Base-by-base conservation (phyloP, 2,329 filamentous ascomycete species). In the Bipolaris victoriae region DNA sequence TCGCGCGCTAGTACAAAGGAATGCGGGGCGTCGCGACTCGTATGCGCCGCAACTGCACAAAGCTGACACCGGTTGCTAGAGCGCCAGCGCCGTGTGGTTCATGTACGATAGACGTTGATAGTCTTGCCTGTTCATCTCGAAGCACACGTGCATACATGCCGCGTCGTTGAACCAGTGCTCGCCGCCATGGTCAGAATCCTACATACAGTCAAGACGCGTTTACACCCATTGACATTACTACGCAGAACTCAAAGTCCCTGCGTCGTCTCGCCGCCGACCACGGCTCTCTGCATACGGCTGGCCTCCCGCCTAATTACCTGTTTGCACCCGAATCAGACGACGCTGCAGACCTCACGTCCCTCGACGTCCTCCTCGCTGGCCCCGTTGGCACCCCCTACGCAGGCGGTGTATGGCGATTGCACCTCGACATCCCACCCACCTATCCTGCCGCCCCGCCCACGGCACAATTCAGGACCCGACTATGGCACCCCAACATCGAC, bases 401-500 rank as follows among this genome's bases (percentile, higher is more conserved):
- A 0, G 71, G 78, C 20, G 86, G 86, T 24, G 73, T 88, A 18
- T 88, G 84, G 83, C 82, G 81, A 53, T 72, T 88, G 1, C 83
- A 85, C 63, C 78, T 88, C 45, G 81, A 82, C 44, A 86, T 88
- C 33, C 86, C 86, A 0, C 76, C 81, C 16, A 81, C 80, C n/a
- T 86, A 87, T 63, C 82, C 82, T 10, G 71, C 73, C 37, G 72
- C 73, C 16, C 81, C 82, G 15, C 83, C 83, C 0, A 88, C 85
- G 39, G 86, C 86, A 2, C 79, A 80, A 31, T 88, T 88, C 68
- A 81, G 80, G 52, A 88, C 86, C 2, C 79, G 81, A 5, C 84
- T 88, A 61, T 88, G 85, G 80, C 86, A 88, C 63, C 86, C 86
- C 0, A 88, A 88, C 65, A 83, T 88, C 48, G 86, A 88, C 60